Percentiles rank a stretch among this genome's conserved stretches.
These are phyloP conservation scores for Stephanocyclus meneghinianus DNA, from an alignment of 352 stramenopile genomes.

Conservation along the genomic window DNA sequence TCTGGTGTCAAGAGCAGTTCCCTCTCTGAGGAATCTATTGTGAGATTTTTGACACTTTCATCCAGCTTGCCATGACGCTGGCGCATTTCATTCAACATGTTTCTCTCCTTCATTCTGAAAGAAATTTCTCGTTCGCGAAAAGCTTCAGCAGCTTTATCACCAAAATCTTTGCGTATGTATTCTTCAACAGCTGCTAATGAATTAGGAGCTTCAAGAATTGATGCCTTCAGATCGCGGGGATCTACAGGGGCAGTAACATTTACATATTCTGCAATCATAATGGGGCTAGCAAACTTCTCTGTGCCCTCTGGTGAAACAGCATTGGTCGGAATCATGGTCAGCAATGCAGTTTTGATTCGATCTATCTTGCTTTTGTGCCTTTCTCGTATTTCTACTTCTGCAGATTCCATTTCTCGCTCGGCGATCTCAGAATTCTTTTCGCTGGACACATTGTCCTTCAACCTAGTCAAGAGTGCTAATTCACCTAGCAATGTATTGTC, in stretches of 20 bases:
- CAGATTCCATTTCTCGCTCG: constrained; percentile 30
- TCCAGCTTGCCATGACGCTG: neutral
- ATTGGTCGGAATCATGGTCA: constrained; percentile 52
- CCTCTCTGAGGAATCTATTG: no score
- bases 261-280: constrained; percentile 48
- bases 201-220: constrained; percentile 27
- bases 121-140: constrained; percentile 33
- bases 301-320: constrained; percentile 26
- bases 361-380: constrained; percentile 25
- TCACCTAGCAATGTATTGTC: constrained; percentile 31
- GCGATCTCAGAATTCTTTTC: constrained; percentile 19
- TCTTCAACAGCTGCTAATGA: constrained; percentile 39
- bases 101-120: constrained; percentile 28
- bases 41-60: neutral
- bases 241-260: constrained; percentile 32
- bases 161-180: constrained; percentile 45
- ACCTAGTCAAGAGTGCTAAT: constrained; percentile 34
- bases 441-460: constrained; percentile 31
- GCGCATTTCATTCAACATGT: neutral
- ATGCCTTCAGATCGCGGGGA: constrained; percentile 28
- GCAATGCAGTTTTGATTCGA: constrained; percentile 38
- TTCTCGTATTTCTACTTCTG: constrained; percentile 27
- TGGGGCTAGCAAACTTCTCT: constrained; percentile 44
- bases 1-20: no score
- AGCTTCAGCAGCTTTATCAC: constrained; percentile 43